A percentile compares a stretch with the other conserved stretches of the same genome.
phyloP scores from a whole-genome alignment of 2,329 filamentous ascomycete species.

The Phoma sp. region DNA sequence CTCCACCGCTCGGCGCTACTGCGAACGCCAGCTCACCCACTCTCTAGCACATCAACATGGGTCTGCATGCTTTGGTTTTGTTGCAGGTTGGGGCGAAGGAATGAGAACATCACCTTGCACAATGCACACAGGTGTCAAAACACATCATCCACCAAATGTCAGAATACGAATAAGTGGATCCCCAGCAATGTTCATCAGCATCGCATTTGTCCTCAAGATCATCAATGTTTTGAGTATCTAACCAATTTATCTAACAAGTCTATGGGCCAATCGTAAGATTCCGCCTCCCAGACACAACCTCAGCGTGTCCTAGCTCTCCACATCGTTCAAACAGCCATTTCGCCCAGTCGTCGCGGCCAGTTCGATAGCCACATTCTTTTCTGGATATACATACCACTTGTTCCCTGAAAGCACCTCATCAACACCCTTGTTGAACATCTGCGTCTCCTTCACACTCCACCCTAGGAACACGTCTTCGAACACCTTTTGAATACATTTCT shows the following conservation, averaged over 20 bases:
- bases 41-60: not conserved
- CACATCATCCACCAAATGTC: not conserved
- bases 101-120: no score
- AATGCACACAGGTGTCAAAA: not conserved
- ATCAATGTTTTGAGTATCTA: no score
- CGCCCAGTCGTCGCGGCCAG: slow-evolving; percentile 22
- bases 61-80: not conserved
- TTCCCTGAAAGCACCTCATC: not conserved
- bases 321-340: not conserved
- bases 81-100: no score
- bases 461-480: slow-evolving; percentile 14
- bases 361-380: slow-evolving; percentile 14
- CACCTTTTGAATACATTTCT: no score
- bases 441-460: slow-evolving; percentile 15
- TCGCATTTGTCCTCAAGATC: not conserved
- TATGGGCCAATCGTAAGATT: no score
- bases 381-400: not conserved
- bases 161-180: not conserved
- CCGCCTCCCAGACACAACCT: no score
- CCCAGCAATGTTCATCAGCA: not conserved
- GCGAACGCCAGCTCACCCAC: slow-evolving; percentile 17
- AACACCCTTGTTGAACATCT: slow-evolving; percentile 27
- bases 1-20: slow-evolving; percentile 18
- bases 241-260: no score
- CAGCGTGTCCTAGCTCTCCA: not conserved